Evolutionary conservation across 2,329 filamentous ascomycete genomes (phyloP), one percentile per base, ranked within the genome.

Genomic region (Fusarium buxicola): DNA sequence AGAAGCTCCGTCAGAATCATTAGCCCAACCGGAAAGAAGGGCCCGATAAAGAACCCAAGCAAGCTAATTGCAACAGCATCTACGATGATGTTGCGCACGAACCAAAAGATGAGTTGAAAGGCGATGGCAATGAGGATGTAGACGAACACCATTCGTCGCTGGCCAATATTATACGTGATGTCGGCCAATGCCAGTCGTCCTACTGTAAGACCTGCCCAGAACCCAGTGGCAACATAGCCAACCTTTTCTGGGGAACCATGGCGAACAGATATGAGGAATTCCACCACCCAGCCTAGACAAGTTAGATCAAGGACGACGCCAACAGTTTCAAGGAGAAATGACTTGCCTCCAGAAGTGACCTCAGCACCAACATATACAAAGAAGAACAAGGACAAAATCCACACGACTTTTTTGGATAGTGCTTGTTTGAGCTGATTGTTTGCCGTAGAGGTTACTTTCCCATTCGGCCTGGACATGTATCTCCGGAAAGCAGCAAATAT

Each of bases 291-390:
- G 8, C 39, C 49, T 53, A 21, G 4, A 31, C 16, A 2, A 1
- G 1, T 47, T 28, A 47, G 24, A n/a, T n/a, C n/a, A n/a, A n/a
- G n/a, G n/a, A n/a, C n/a, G n/a, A n/a, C n/a, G n/a, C n/a, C n/a
- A n/a, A n/a, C n/a, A n/a, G n/a, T n/a, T 24, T 7, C 31, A 2
- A n/a, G n/a, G 11, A 15, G 3, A 13, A 6, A 27, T 12, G 8
- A 30, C 48, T 43, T 13, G 44, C 48, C 48, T 9, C 48, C 48
- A 21, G 39, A 40, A 13, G 48, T 52, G 3, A 52, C 48, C 18
- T 52, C 48, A 9, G 48, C 48, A 13, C 48, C 48, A n/a, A 52
- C 48, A 16, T 52, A 52, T 9, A 52, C 31, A 11, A 52, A 52
- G 15, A 52, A 52, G 39, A 52, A 52, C 5, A 44, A 9, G 27